phyloP scores from a whole-genome alignment of 2,329 filamentous ascomycete genomes.

The Sclerotinia subarctica region DNA sequence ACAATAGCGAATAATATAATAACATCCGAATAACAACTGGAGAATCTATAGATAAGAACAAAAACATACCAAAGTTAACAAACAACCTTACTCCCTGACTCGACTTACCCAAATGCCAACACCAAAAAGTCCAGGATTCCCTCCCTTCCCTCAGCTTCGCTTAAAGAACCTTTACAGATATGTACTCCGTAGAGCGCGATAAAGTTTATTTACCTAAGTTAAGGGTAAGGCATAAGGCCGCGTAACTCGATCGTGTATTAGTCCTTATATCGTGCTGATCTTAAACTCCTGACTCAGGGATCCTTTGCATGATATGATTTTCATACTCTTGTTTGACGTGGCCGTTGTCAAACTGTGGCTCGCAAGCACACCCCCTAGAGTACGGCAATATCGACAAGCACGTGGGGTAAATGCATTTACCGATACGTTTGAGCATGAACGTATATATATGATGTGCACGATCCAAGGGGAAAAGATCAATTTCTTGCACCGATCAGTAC shows the following conservation, averaged over 20 bases:
- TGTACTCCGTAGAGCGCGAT: neutral
- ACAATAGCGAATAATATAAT: no score
- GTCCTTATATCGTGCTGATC: neutral
- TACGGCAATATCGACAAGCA: neutral
- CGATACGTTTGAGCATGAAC: neutral
- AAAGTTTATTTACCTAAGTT: neutral
- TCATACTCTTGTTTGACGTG: neutral
- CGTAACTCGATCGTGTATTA: neutral
- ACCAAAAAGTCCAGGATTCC: no score
- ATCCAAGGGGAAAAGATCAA: neutral
- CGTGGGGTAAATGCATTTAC: neutral
- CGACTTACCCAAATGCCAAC: neutral
- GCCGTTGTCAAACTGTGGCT: neutral
- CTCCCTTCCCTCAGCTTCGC: no score
- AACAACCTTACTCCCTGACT: neutral
- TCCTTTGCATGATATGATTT: neutral
- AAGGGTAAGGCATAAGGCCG: neutral
- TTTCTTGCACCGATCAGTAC: neutral
- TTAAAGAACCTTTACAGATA: neutral
- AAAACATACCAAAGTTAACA: neutral
- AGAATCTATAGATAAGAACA: neutral
- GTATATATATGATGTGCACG: neutral
- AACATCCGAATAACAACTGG: neutral
- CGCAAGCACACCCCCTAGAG: neutral
- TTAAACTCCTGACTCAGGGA: neutral